Evolutionary conservation across 768 basidiomycete genomes (phyloP), one percentile per base, ranked within the genome.

Genomic region (Leucocoprinus sp.): DNA sequence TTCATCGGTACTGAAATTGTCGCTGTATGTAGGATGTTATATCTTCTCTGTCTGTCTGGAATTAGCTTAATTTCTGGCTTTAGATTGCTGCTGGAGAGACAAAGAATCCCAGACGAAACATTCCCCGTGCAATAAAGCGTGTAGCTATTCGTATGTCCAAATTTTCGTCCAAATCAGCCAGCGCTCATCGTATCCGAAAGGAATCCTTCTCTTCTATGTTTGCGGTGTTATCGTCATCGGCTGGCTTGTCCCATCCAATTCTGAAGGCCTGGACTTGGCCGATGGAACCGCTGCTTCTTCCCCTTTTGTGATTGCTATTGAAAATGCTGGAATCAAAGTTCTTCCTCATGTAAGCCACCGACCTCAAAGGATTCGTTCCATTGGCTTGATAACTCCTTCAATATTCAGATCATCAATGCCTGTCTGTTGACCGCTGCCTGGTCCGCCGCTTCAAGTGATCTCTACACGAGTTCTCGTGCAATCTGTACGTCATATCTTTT

Each of bases 1-100:
- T 93, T 67, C 52, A 91, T 93, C 49, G 93, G 93, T 12, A 93
- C 91, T 5, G 93, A 97, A 62, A 92, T 95, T 57, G 91, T 95
- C 33, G 90, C 88, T 22, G 83, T 87, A 67, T 55, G 76, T 68
- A 17, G 8, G 4, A 27, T 27, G 11, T 27, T 27, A 11, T 27
- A 5, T 27, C 5, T 27, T 27, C 5, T 27, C 5, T 27, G 5
- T 27, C 26, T 5, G 26, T 11, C 26, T 27, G 5, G 26, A 11
- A 5, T 27, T 27, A 11, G 26, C 26, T 11, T 31, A 14, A 31
- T 31, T 12, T 4, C 31, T 14, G 6, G n/a, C 28, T 28, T 35
- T 54, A 86, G 84, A 85, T 85, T 54, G 87, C 89, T 49, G 88
- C 88, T 19, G 89, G 83, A n/a, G 90, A 91, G 61, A 83, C 89